Conservation (phyloP, 768 basidiomycete genomes). For the Dentipellis sp. region DNA sequence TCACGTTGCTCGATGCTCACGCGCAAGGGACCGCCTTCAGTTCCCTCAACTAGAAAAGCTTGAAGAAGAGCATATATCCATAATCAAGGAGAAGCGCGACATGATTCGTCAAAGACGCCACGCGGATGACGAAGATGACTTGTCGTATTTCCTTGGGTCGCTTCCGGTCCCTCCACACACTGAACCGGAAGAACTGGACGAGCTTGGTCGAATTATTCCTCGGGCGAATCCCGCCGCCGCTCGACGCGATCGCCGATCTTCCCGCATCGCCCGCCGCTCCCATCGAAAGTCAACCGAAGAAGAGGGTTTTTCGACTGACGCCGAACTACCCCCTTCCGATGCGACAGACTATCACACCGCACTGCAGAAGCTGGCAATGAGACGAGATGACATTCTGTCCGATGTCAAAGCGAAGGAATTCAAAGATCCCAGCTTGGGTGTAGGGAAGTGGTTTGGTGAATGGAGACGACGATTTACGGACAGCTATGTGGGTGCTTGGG, state of each 20-base stretch:
- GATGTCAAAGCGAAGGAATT: constrained; percentile 87
- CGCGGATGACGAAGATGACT: constrained; percentile 77
- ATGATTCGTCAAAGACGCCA: constrained; percentile 60
- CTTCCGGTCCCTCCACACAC: constrained; percentile 23
- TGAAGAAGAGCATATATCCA: constrained; percentile 63
- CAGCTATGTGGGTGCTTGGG: constrained; percentile 83
- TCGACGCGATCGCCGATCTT: constrained; percentile 47
- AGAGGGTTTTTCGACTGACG: constrained; percentile 87
- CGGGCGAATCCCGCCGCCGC: constrained; percentile 34
- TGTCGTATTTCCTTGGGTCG: constrained; percentile 57
- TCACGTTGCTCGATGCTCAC: too few relatives aligned
- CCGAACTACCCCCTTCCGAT: constrained; percentile 58
- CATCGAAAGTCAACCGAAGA: constrained; percentile 37
- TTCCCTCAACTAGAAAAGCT: constrained; percentile 71
- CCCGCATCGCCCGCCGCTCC: constrained; percentile 47
- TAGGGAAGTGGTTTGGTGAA: constrained; percentile 49
- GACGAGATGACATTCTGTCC: constrained; percentile 51
- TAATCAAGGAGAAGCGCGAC: constrained; percentile 64
- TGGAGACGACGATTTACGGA: constrained; percentile 78
- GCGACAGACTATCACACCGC: constrained; percentile 62
- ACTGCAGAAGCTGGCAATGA: constrained; percentile 38
- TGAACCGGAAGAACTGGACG: constrained; percentile 44
- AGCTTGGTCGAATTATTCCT: constrained; percentile 45
- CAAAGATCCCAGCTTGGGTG: constrained; percentile 63
- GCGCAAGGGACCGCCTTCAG: too few relatives aligned